Evolutionary conservation across 805 yeast genomes (phyloP).

Genomic region (Candida peoriensis): DNA sequence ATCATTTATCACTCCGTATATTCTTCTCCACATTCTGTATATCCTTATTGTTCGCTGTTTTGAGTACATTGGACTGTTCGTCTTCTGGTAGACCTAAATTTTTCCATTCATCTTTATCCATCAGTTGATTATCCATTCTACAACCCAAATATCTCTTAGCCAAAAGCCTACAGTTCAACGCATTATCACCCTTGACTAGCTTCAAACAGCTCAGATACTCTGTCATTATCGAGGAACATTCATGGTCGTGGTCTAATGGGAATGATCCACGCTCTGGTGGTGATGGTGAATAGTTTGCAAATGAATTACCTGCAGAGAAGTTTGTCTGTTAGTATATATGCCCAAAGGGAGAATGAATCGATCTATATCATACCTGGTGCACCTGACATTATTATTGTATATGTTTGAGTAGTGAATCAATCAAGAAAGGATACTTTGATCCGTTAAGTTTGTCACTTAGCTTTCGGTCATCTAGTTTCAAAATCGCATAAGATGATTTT

Average conservation of each 20-base stretch:
- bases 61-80: too few species aligned
- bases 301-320: conserved; percentile 35
- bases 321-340: not conserved
- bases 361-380: conserved; percentile 3
- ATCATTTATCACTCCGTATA: too few species aligned
- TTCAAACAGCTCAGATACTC: conserved; percentile 76
- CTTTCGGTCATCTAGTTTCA: too few species aligned
- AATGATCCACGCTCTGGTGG: conserved; percentile 97
- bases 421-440: too few species aligned
- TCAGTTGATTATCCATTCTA: conserved; percentile 75
- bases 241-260: conserved; percentile 86
- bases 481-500: too few species aligned
- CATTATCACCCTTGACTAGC: conserved; percentile 73
- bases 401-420: too few species aligned
- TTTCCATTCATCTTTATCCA: conserved; percentile 56
- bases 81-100: conserved; percentile 59
- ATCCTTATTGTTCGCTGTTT: too few species aligned
- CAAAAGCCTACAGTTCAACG: conserved; percentile 81
- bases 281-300: conserved; percentile 61
- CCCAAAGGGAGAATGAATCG: not conserved
- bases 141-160: conserved; percentile 83
- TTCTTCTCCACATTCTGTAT: too few species aligned
- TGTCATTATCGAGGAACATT: conserved; percentile 72
- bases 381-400: conserved; percentile 12
- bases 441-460: too few species aligned